These are phyloP conservation scores for Trypethelium eluteriae DNA, from an alignment of 495 filamentous ascomycete genomes.

Conservation along the genomic window DNA sequence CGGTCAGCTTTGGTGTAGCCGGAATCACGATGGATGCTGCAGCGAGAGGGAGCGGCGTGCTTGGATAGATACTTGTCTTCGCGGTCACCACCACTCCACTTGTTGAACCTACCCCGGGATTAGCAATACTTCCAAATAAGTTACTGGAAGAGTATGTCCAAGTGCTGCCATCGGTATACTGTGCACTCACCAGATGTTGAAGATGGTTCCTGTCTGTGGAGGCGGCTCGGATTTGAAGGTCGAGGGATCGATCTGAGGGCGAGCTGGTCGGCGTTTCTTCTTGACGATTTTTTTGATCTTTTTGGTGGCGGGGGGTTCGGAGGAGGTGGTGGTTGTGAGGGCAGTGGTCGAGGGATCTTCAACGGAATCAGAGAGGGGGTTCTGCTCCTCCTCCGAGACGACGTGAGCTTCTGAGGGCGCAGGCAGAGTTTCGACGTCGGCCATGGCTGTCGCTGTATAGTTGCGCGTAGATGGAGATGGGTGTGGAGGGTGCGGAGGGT, in stretches of 20 bases:
- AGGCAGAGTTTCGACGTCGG: constrained; percentile 16
- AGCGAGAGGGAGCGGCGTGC: constrained; percentile 63
- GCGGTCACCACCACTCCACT: constrained; percentile 89
- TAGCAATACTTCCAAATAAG: no score
- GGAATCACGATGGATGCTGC: constrained; percentile 70
- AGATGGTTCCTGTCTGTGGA: constrained; percentile 83
- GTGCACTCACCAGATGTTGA: constrained; percentile 69
- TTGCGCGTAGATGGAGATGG: no score
- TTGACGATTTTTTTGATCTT: constrained; percentile 51
- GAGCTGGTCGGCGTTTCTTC: constrained; percentile 60
- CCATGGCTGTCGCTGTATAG: constrained; percentile 6
- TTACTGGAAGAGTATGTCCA: no score
- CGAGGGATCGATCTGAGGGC: constrained; percentile 72
- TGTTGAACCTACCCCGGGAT: constrained; percentile 49
- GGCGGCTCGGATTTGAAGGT: constrained; percentile 74
- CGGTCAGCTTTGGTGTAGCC: constrained; percentile 88
- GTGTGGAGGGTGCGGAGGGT: no score
- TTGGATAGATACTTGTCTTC: constrained; percentile 84
- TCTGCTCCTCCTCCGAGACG: constrained; percentile 11
- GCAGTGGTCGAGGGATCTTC: constrained; percentile 4
- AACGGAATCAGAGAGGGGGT: not conserved
- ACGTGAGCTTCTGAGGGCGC: not conserved
- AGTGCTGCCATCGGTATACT: no score
- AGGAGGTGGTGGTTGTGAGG: constrained; percentile 11
- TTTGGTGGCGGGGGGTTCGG: constrained; percentile 14